Conservation (phyloP, 2,329 filamentous ascomycete species). For the Monosporascus sp. region DNA sequence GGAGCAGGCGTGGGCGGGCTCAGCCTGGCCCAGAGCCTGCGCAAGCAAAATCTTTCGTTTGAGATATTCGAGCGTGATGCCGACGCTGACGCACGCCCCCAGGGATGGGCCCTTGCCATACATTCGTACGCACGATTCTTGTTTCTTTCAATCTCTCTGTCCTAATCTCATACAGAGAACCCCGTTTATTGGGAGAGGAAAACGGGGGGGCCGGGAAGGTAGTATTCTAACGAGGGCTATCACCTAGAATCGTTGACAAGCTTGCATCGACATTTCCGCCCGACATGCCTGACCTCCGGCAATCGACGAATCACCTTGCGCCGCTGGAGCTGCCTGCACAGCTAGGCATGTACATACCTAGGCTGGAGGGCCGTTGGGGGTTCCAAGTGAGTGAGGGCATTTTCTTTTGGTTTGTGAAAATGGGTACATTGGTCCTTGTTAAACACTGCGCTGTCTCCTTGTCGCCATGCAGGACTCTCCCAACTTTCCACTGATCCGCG, state of each 20-base stretch:
- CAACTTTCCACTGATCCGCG: conserved; percentile 6
- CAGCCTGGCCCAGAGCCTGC: conserved; percentile 13
- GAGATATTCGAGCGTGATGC: conserved; percentile 14
- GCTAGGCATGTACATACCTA: too few relatives aligned
- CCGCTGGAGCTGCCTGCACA: conserved; percentile 2
- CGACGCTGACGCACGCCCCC: conserved; percentile 3
- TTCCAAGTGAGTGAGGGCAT: too few relatives aligned
- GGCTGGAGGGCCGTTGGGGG: too few relatives aligned
- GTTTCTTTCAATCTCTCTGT: too few relatives aligned
- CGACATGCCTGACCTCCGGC: conserved; percentile 10
- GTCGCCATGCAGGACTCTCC: too few relatives aligned
- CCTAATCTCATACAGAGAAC: too few relatives aligned
- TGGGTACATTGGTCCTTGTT: too few relatives aligned
- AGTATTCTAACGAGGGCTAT: neutral
- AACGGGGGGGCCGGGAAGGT: too few relatives aligned
- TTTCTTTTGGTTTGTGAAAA: too few relatives aligned
- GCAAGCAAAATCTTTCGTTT: conserved; percentile 12
- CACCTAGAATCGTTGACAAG: conserved; percentile 7
- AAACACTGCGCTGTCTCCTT: too few relatives aligned
- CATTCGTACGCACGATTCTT: conserved; percentile 13
- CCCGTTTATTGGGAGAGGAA: too few relatives aligned
- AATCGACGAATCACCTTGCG: conserved; percentile 7
- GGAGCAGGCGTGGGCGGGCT: conserved; percentile 15
- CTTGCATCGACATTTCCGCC: conserved; percentile 6
- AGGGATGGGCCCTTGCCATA: conserved; percentile 16